Conservation (phyloP, 2,329 filamentous ascomycete species). For the Pseudogymnoascus sp. region DNA sequence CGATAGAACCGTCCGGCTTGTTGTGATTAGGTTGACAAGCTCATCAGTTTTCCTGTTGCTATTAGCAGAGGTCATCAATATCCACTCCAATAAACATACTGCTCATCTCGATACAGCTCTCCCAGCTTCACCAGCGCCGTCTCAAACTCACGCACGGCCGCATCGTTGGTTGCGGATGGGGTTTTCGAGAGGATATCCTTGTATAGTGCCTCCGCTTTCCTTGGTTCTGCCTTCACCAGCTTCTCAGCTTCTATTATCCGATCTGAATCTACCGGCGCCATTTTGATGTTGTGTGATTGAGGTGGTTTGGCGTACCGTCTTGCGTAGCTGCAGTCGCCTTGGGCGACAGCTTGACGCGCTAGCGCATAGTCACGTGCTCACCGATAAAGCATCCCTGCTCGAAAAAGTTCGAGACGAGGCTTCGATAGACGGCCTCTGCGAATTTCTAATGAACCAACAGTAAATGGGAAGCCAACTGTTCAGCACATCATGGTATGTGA, state of each 20-base stretch:
- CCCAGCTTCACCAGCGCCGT: conserved; percentile 78
- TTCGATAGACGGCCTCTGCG: background rate
- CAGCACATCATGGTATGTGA: conserved; percentile 24
- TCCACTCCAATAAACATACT: conserved; percentile 41
- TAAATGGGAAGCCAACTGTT: conserved; percentile 13
- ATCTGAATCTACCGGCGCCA: conserved; percentile 51
- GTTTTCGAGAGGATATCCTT: conserved; percentile 82
- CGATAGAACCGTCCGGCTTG: conserved; percentile 82
- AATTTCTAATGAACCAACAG: background rate
- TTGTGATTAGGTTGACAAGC: conserved; percentile 80
- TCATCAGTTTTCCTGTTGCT: conserved; percentile 62
- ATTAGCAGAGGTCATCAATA: conserved; percentile 23
- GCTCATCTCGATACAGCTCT: conserved; percentile 84
- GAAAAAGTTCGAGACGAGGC: conserved; percentile 11
- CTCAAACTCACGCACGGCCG: conserved; percentile 86
- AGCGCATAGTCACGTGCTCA: background rate
- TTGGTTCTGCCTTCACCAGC: conserved; percentile 68
- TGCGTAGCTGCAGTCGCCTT: conserved; percentile 12
- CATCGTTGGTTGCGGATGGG: conserved; percentile 73
- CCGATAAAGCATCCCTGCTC: conserved; percentile 9
- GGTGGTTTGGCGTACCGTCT: conserved; percentile 16
- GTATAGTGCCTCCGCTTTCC: conserved; percentile 79
- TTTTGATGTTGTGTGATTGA: conserved; percentile 26
- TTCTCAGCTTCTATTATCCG: conserved; percentile 84
- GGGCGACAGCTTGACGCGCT: conserved; percentile 10